A percentile compares a stretch with the other conserved stretches of the same genome.
phyloP scores from a whole-genome alignment of 495 filamentous ascomycete species.

The Neurospora sp. region DNA sequence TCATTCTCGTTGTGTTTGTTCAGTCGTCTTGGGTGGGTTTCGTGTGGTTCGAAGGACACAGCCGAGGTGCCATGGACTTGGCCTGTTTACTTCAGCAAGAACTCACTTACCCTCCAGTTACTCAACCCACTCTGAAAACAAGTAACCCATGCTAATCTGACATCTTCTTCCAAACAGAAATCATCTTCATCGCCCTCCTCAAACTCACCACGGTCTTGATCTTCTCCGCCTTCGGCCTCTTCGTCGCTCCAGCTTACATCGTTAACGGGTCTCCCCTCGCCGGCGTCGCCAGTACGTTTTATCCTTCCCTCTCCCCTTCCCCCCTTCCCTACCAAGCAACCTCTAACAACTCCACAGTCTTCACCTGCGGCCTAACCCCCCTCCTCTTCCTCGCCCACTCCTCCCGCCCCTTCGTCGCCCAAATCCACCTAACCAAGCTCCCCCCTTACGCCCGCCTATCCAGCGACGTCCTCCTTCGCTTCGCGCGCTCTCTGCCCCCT shows the following conservation, averaged over 20 bases:
- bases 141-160: neutral
- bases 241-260: slow-evolving; percentile 51
- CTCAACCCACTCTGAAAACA: neutral
- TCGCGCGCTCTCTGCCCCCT: slow-evolving; percentile 50
- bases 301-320: neutral
- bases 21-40: neutral
- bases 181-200: slow-evolving; percentile 54
- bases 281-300: slow-evolving; percentile 21
- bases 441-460: slow-evolving; percentile 62
- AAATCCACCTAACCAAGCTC: slow-evolving; percentile 52
- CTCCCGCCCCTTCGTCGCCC: slow-evolving; percentile 60
- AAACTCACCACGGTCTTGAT: slow-evolving; percentile 64
- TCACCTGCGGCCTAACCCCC: slow-evolving; percentile 51
- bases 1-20: neutral
- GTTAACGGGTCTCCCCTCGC: slow-evolving; percentile 36
- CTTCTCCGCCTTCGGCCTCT: slow-evolving; percentile 49
- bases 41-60: neutral
- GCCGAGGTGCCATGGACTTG: neutral
- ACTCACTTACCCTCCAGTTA: neutral
- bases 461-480: slow-evolving; percentile 54
- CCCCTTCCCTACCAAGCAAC: neutral
- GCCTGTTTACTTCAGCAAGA: neutral
- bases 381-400: slow-evolving; percentile 56
- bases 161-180: slow-evolving; percentile 15
- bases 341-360: slow-evolving; percentile 30